Conservation (phyloP, 306 rosid species). For the Prinsepia uniflora region DNA sequence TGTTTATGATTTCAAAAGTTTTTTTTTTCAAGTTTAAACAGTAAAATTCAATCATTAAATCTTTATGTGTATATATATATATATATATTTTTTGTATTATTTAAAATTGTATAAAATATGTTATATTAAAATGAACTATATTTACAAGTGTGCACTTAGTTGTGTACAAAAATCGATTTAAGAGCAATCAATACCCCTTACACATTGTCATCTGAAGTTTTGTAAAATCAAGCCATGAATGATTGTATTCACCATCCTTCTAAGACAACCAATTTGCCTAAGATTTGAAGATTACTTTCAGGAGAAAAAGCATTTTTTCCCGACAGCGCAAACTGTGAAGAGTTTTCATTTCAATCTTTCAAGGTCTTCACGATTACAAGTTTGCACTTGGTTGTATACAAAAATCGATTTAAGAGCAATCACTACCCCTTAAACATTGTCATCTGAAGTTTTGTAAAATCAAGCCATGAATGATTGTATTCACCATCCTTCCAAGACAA, state of each 20-base stretch:
- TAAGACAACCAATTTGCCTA: background rate
- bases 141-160: background rate
- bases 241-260: background rate
- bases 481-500: background rate
- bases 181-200: background rate
- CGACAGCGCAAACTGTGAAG: background rate
- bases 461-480: background rate
- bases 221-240: background rate
- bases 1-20: no score
- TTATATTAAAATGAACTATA: background rate
- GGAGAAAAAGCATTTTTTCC: background rate
- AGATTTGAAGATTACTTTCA: background rate
- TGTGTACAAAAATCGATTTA: no score
- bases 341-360: background rate
- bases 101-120: no score
- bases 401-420: background rate
- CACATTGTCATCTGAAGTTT: background rate
- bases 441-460: background rate
- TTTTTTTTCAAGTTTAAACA: no score
- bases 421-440: background rate
- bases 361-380: background rate
- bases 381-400: no score
- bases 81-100: no score
- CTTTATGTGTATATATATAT: no score
- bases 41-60: no score